phyloP scores from a whole-genome alignment of 148 eudicot genomes.

The Rhododendron molle region DNA sequence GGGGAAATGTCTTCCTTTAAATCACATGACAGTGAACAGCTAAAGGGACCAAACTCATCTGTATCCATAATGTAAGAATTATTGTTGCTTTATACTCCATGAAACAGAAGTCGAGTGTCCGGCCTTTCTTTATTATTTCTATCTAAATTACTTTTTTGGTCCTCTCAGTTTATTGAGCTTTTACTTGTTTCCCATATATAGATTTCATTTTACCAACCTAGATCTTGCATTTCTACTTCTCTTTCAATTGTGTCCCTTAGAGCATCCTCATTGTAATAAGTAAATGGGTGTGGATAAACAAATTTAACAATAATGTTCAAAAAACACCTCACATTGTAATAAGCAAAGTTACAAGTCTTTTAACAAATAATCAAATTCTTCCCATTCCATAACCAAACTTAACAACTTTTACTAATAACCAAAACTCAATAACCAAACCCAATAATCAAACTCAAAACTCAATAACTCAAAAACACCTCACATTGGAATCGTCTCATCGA shows the following conservation, averaged over 20 bases:
- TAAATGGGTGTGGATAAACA: no score
- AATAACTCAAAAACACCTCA: no score
- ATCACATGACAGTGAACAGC: conserved; percentile 27
- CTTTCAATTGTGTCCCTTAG: background rate
- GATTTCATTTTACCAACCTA: background rate
- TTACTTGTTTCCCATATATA: background rate
- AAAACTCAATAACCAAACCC: no score
- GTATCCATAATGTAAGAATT: conserved; percentile 22
- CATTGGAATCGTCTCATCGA: no score
- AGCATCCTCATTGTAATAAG: no score
- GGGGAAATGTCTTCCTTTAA: conserved; percentile 2
- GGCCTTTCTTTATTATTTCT: background rate
- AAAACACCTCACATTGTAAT: no score
- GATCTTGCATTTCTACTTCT: background rate
- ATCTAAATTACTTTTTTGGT: background rate
- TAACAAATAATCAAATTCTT: no score
- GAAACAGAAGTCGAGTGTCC: background rate
- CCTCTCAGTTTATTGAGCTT: background rate
- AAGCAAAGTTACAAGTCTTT: no score
- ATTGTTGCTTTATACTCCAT: conserved; percentile 25
- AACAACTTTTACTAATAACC: no score
- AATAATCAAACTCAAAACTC: no score
- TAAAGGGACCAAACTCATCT: conserved; percentile 26
- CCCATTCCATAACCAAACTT: no score
- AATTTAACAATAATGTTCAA: no score